Evolutionary conservation across 202 grass and related monocot genomes (phyloP), one percentile per base, ranked within the genome.

Genomic region (Cymbopogon flexuosus): DNA sequence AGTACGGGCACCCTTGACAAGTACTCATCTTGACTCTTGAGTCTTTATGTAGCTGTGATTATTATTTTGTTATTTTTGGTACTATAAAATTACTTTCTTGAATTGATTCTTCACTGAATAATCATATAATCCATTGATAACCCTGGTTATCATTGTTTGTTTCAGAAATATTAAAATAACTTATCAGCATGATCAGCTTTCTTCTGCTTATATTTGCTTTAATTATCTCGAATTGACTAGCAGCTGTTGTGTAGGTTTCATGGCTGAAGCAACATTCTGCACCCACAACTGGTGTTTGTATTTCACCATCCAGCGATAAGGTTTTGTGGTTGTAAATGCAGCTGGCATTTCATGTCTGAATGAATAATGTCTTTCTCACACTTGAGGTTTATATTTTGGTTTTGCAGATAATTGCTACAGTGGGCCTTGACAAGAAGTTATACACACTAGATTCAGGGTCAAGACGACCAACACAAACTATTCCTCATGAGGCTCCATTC

Each of bases 181-280:
- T 74, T 24, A 79, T 52, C 41, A 69, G 52, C 73, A 75, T 61
- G 15, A 14, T 41, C 21, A 62, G 58, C 10, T 84, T 83, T 72
- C 27, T 57, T 21, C 14, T 58, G 23, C 24, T 67, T 60, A n/a
- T 79, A 14, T 45, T 77, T 87, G 51, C 10, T 79, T 21, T 35
- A 46, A 31, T 76, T 2, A 36, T 63, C 33, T 85, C 10, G 35
- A 78, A 65, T 57, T 61, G 52, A 76, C 68, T 68, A 76, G 46
- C 78, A 4, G 19, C 34, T 21, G 67, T 83, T 66, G 24, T 31
- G 65, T 71, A 98, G 96, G 59, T 91, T 71, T 95, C 92, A 77
- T 98, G 96, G 96, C 76, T 93, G 73, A 98, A 98, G 81, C 92
- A 93, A 83, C 96, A 98, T 88, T 93, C 96, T 86, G 96, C 96